Base-by-base conservation (phyloP, 371 early-diverging fungal species). In the Lichtheimia ornata region DNA sequence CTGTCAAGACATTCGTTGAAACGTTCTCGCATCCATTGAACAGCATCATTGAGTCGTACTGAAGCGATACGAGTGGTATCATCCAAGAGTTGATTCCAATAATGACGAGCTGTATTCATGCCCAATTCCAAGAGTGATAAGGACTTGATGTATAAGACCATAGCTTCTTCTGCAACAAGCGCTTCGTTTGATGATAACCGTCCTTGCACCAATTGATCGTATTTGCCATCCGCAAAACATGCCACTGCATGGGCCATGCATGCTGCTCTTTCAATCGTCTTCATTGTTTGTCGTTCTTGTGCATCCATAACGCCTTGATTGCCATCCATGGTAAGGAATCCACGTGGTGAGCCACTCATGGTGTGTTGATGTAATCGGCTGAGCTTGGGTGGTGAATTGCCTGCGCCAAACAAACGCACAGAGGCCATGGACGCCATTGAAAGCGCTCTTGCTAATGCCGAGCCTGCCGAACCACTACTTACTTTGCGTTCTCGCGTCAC, bases 1-100 rank as follows among this genome's bases (percentile, higher is more conserved):
- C 87, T 81, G 28, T 94, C 94, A 9, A 94, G 66, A 55, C 94
- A 93, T 55, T 89, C 92, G 65, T 95, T 95, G 67, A 92, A 94
- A 53, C 88, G 83, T 44, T 86, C 88, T 17, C 93, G 85, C 68
- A 95, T 89, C 96, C 96, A 95, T 61, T 91, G 92, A 2, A 93
- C 93, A 0, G 85, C 86, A 47, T 74, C 79, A 63, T 86, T 86
- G 15, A 86, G 66, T 45, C 79, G 70, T 2, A 50, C 61, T 11
- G 77, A 71, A 5, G 74, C 76, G 6, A 76, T 59, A 41, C 71
- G 69, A 67, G 59, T 24, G 2, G 24, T 47, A 18, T 68, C 72
- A 27, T 69, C 72, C 12, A 62, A 62, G n/a, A 62, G 71, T 52
- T 53, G 73, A 53, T 58, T 79, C 93, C 93, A 94, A 58, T 92